phyloP scores from a whole-genome alignment of 768 basidiomycete genomes.

The Pholiota microspora region DNA sequence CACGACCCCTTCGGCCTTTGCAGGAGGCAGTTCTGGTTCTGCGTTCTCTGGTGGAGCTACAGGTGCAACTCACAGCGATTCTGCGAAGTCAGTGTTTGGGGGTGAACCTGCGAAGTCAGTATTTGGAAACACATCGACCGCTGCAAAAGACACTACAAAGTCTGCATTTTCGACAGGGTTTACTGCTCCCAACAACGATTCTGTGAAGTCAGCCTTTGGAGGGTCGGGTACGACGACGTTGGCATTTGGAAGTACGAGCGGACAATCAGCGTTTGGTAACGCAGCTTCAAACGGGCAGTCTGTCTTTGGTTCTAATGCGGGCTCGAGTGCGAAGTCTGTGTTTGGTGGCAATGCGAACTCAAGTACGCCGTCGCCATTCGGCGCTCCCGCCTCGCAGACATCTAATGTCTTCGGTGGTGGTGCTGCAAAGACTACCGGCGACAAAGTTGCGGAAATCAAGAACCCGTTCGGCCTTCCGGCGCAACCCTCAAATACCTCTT shows the following conservation, averaged over 20 bases:
- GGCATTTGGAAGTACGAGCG: slow-evolving; percentile 9
- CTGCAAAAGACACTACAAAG: no score
- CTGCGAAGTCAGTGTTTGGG: slow-evolving; percentile 8
- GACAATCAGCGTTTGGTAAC: slow-evolving; percentile 12
- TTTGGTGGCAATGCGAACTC: slow-evolving; percentile 11
- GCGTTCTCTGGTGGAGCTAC: slow-evolving; percentile 9
- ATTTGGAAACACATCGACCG: slow-evolving; percentile 13
- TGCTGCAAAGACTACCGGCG: slow-evolving; percentile 4
- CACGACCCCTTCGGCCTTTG: no score
- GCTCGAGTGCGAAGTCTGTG: not conserved
- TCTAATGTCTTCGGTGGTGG: slow-evolving; percentile 12
- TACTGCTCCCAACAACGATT: no score
- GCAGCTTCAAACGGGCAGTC: not conserved
- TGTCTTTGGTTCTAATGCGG: slow-evolving; percentile 7
- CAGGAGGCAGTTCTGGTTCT: no score
- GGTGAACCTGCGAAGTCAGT: slow-evolving; percentile 3
- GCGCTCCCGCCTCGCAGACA: slow-evolving; percentile 17
- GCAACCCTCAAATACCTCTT: not conserved
- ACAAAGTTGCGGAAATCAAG: slow-evolving; percentile 6
- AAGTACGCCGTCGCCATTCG: slow-evolving; percentile 17
- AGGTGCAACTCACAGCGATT: not conserved
- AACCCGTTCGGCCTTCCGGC: slow-evolving; percentile 8
- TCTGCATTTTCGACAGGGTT: no score
- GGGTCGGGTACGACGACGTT: no score
- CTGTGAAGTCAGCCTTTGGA: slow-evolving; percentile 8